Evolutionary conservation across 2,329 filamentous ascomycete genomes (phyloP).

Genomic region (Mollisia scopiformis): DNA sequence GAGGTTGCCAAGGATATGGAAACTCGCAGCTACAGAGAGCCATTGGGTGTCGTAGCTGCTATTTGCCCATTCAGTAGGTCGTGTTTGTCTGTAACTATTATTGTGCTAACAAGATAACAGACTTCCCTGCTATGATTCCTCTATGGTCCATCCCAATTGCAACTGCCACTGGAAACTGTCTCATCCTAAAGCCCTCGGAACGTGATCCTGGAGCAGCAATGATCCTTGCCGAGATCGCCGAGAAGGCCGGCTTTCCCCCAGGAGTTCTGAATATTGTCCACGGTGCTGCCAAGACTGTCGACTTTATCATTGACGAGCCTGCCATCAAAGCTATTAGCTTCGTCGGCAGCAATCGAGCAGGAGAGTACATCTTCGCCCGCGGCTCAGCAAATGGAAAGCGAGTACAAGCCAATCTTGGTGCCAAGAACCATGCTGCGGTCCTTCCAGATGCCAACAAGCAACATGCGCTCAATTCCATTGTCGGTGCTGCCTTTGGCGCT

Average conservation of each 20-base stretch:
- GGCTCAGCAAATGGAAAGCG: conserved; percentile 86
- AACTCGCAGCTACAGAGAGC: conserved; percentile 80
- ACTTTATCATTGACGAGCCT: conserved; percentile 85
- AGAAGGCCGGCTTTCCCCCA: conserved; percentile 80
- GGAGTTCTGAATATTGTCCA: conserved; percentile 86
- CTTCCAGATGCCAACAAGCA: conserved; percentile 90
- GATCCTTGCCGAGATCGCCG: conserved; percentile 80
- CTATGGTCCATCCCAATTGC: conserved; percentile 90
- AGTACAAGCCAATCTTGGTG: conserved; percentile 84
- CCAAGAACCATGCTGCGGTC: conserved; percentile 86
- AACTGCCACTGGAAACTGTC: conserved; percentile 80
- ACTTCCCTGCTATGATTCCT: conserved; percentile 92
- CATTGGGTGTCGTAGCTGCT: conserved; percentile 77
- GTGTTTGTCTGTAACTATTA: not conserved
- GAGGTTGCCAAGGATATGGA: conserved; percentile 92
- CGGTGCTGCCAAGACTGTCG: conserved; percentile 77
- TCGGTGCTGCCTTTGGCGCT: conserved; percentile 82
- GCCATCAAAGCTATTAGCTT: conserved; percentile 86
- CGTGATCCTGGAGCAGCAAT: conserved; percentile 82
- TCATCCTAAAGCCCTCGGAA: conserved; percentile 86
- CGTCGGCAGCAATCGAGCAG: conserved; percentile 85
- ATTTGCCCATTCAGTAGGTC: conserved; percentile 84
- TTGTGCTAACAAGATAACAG: conserved; percentile 42
- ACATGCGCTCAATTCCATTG: conserved; percentile 82
- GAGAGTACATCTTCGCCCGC: conserved; percentile 82